A percentile compares a stretch with the other conserved stretches of the same genome.
Conservation (phyloP, 1,139 yeast genomes). For the Saccharomyces hybrid region DNA sequence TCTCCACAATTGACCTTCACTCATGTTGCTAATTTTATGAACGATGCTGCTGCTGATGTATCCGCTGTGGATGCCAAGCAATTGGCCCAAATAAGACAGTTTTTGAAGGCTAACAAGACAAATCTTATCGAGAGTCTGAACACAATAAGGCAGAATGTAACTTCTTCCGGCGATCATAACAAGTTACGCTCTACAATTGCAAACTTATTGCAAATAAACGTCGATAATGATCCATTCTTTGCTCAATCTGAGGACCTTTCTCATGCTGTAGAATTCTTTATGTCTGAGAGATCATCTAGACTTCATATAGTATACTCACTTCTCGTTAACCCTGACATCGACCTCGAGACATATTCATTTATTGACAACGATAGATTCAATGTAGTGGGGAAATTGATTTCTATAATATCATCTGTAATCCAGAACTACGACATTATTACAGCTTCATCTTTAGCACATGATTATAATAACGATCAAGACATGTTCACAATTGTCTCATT, state of each 20-base stretch:
- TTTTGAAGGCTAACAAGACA: background rate
- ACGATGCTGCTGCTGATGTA: background rate
- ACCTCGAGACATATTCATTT: background rate
- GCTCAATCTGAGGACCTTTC: background rate
- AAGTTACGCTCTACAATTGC: background rate
- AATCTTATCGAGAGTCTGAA: background rate
- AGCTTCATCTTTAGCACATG: background rate
- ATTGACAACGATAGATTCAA: background rate
- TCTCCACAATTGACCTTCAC: background rate
- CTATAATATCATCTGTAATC: background rate
- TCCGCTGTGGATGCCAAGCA: background rate
- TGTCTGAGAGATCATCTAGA: background rate
- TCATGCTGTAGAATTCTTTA: background rate
- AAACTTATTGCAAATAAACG: background rate
- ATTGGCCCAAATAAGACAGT: background rate
- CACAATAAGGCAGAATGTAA: too few species aligned
- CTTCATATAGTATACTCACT: background rate
- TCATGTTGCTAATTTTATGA: background rate
- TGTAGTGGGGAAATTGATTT: background rate
- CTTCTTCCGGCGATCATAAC: background rate
- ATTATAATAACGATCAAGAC: background rate
- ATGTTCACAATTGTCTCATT: slow-evolving; percentile 2
- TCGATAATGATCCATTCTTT: background rate
- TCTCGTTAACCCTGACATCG: background rate
- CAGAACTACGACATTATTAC: background rate